These are phyloP conservation scores for Sutorius australiensis DNA, from an alignment of 768 basidiomycete species.

Conservation along the genomic window DNA sequence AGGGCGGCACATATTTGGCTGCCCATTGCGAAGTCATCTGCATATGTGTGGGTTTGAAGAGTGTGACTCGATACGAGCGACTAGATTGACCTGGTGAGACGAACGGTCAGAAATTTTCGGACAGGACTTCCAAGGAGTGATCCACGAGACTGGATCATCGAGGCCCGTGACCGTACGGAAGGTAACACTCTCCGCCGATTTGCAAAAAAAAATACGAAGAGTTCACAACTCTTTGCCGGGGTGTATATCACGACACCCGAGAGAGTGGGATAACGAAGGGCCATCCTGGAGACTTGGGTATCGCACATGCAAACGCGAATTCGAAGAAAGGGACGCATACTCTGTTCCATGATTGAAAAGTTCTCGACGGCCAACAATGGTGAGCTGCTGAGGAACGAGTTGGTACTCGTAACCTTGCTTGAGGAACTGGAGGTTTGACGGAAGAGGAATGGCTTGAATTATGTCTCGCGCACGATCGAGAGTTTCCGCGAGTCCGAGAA, in stretches of 20 bases:
- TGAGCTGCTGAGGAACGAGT: constrained; percentile 35
- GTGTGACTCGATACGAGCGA: neutral
- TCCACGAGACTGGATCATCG: constrained; percentile 36
- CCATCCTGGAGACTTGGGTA: constrained; percentile 10
- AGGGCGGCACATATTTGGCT: constrained; percentile 32
- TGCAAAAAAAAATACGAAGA: constrained; percentile 43
- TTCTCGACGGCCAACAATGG: constrained; percentile 34
- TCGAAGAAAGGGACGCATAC: constrained; percentile 16
- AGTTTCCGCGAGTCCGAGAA: constrained; percentile 32
- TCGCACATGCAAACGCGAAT: neutral
- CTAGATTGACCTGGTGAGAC: constrained; percentile 4
- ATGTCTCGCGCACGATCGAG: constrained; percentile 25
- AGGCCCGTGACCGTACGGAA: constrained; percentile 34
- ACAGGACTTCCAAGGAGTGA: constrained; percentile 41
- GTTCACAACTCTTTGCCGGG: constrained; percentile 32
- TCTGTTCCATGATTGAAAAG: constrained; percentile 40
- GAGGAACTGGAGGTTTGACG: constrained; percentile 34
- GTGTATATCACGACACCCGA: constrained; percentile 15
- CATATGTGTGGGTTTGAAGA: neutral
- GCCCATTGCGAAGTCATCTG: constrained; percentile 31
- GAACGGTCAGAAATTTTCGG: constrained; percentile 12
- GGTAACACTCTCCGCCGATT: constrained; percentile 22
- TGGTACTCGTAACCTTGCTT: constrained; percentile 34
- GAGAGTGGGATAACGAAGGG: constrained; percentile 22
- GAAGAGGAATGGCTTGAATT: constrained; percentile 29